Conservation (phyloP, 306 rosid species). For the Castanea mollissima region DNA sequence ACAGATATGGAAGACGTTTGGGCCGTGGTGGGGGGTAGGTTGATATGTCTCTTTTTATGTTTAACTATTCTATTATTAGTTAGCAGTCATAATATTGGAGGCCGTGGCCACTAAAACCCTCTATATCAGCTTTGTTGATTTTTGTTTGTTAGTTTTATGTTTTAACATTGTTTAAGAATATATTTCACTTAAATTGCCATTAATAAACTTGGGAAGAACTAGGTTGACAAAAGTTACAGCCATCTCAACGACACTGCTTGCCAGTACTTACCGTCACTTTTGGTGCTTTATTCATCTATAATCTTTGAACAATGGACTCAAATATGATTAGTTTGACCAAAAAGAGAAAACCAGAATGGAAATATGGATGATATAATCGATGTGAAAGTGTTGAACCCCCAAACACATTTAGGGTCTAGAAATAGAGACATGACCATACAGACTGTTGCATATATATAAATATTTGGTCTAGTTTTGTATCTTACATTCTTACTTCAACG, state of each 20-base stretch:
- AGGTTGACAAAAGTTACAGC: no score
- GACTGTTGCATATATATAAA: background rate
- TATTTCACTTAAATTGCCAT: background rate
- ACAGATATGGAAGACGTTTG: slow-evolving; percentile 84
- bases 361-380: background rate
- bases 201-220: no score
- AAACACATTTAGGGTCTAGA: background rate
- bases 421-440: background rate
- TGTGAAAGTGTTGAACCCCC: background rate
- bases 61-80: background rate
- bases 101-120: background rate
- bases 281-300: no score
- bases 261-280: no score
- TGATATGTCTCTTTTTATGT: background rate
- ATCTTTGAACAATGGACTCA: background rate
- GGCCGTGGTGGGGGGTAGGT: slow-evolving; percentile 99
- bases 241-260: no score
- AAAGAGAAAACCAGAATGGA: background rate
- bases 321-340: background rate
- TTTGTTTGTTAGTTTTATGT: background rate
- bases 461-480: background rate
- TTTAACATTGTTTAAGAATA: background rate
- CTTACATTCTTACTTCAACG: background rate
- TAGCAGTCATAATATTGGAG: background rate
- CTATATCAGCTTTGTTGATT: background rate